These are phyloP conservation scores for Trametes sanguinea DNA, from an alignment of 768 basidiomycete genomes.

Conservation along the genomic window DNA sequence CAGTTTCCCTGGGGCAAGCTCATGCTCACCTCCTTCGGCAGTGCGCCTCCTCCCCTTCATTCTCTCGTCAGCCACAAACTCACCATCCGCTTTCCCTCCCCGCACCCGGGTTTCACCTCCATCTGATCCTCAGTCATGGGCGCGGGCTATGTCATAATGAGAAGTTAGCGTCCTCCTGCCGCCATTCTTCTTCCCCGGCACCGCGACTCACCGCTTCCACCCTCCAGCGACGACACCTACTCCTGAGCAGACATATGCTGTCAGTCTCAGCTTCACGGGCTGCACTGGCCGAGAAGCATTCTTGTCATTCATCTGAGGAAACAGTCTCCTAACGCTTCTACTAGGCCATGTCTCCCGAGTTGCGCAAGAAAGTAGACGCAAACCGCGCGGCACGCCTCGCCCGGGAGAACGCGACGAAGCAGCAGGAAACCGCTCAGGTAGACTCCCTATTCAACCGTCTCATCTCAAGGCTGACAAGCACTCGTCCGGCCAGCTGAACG, in stretches of 20 bases:
- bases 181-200: not conserved
- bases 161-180: conserved; percentile 24
- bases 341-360: conserved; percentile 41
- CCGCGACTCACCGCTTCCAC: not conserved
- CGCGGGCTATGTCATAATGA: conserved; percentile 36
- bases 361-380: conserved; percentile 39
- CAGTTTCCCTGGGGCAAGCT: conserved; percentile 36
- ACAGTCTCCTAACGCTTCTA: not conserved
- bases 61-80: not conserved
- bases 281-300: not conserved
- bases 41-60: conserved; percentile 25
- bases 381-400: conserved; percentile 38
- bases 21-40: conserved; percentile 30
- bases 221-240: conserved; percentile 34
- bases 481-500: conserved; percentile 26
- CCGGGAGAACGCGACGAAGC: conserved; percentile 33
- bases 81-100: not conserved
- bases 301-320: not conserved
- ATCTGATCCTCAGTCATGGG: conserved; percentile 32
- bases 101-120: not conserved
- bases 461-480: not conserved
- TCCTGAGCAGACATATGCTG: conserved; percentile 38
- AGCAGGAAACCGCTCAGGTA: conserved; percentile 33
- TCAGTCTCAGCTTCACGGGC: conserved; percentile 22
- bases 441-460: not conserved